phyloP scores from a whole-genome alignment of 768 basidiomycete genomes.

The Paxillus ammoniavirescens region DNA sequence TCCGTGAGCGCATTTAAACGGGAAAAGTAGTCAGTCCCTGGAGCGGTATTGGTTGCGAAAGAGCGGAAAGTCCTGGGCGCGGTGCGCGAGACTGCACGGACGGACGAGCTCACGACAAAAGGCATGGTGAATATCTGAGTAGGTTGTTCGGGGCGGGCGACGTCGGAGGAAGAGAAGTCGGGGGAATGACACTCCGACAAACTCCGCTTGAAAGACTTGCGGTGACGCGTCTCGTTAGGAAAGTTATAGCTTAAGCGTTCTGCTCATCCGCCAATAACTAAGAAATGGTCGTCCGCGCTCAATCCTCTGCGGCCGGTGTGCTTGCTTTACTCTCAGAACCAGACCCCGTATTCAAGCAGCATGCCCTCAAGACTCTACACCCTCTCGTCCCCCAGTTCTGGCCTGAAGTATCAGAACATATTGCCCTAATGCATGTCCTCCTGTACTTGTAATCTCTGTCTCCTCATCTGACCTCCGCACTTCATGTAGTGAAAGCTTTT shows the following conservation, averaged over 20 bases:
- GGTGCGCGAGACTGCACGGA: constrained; percentile 49
- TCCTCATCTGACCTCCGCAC: constrained; percentile 6
- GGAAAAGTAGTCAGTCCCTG: constrained; percentile 43
- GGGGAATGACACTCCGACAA: constrained; percentile 16
- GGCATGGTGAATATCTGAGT: constrained; percentile 39
- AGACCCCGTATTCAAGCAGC: constrained; percentile 82
- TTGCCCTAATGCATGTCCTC: constrained; percentile 75
- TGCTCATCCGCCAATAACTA: background rate
- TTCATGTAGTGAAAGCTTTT: constrained; percentile 74
- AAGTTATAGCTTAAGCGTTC: background rate
- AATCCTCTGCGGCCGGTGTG: constrained; percentile 85
- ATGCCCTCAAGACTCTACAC: constrained; percentile 84
- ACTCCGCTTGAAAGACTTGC: constrained; percentile 31
- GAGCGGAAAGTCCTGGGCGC: constrained; percentile 33
- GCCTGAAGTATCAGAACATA: constrained; percentile 97
- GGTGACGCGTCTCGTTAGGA: constrained; percentile 42
- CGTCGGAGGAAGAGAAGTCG: constrained; percentile 17
- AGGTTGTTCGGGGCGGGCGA: constrained; percentile 28
- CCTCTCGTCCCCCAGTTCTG: constrained; percentile 91
- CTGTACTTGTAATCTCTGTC: constrained; percentile 8
- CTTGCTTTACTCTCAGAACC: constrained; percentile 91
- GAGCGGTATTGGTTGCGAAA: constrained; percentile 39
- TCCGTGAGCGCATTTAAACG: constrained; percentile 57
- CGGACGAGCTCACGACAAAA: constrained; percentile 45
- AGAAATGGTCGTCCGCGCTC: constrained; percentile 64